phyloP scores from a whole-genome alignment of 352 stramenopile species.

The Pythium guiyangense region DNA sequence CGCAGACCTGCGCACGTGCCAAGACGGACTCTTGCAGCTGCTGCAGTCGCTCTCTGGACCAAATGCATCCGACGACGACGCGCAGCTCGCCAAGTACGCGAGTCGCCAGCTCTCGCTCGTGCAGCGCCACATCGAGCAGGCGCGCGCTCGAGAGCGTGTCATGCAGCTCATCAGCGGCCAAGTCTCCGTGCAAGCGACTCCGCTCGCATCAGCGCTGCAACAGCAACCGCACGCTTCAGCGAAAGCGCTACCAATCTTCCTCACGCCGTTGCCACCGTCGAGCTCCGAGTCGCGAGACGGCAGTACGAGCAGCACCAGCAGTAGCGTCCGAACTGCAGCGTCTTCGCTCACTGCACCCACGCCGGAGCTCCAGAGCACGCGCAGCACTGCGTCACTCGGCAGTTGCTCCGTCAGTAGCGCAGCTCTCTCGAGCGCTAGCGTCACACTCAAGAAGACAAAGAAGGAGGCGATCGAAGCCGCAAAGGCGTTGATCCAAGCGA shows the following conservation, averaged over 20 bases:
- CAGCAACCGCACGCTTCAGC: not conserved
- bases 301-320: not conserved
- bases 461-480: slow-evolving; percentile 28
- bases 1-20: slow-evolving; percentile 37
- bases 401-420: too few relatives aligned
- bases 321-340: not conserved
- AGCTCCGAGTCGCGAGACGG: not conserved
- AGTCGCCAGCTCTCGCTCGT: slow-evolving; percentile 47
- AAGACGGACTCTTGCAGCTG: slow-evolving; percentile 30
- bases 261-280: slow-evolving; percentile 1
- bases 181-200: not conserved
- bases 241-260: slow-evolving; percentile 10
- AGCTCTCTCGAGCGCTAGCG: slow-evolving; percentile 2
- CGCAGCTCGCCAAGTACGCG: slow-evolving; percentile 56
- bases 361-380: not conserved
- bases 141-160: slow-evolving; percentile 49
- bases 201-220: not conserved
- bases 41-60: slow-evolving; percentile 24
- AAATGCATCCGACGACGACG: slow-evolving; percentile 22
- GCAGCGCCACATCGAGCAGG: slow-evolving; percentile 43
- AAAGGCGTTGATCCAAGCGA: slow-evolving; percentile 28
- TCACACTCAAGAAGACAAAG: slow-evolving; percentile 16
- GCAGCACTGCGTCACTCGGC: not conserved
- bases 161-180: slow-evolving; percentile 30
- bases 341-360: not conserved